Percentiles rank a stretch among this genome's conserved stretches.
These are phyloP conservation scores for Aspergillus alliaceus DNA, from an alignment of 2,329 filamentous ascomycete genomes.

Conservation along the genomic window DNA sequence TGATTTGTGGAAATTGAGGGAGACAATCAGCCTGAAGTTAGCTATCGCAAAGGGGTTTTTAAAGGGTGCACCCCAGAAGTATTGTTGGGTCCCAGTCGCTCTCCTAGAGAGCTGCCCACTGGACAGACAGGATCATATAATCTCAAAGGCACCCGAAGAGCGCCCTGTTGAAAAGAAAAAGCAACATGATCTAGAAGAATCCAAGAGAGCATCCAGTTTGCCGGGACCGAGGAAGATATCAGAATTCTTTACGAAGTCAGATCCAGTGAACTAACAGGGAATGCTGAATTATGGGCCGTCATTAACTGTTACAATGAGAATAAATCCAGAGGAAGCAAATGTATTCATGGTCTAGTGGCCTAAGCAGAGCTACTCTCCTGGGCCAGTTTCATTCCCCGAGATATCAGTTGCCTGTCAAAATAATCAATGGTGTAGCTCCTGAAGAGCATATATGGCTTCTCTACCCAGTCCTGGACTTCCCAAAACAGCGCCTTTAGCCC, in stretches of 20 bases:
- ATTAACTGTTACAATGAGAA: background rate
- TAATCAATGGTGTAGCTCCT: constrained; percentile 6
- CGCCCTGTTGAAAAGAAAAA: background rate
- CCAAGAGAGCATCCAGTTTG: background rate
- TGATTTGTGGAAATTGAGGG: constrained; percentile 63
- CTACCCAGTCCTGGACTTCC: constrained; percentile 4
- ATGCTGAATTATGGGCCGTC: background rate
- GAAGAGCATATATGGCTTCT: constrained; percentile 5
- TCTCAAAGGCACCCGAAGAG: background rate
- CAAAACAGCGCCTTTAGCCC: background rate
- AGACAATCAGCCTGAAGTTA: constrained; percentile 32
- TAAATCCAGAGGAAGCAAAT: no score
- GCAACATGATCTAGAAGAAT: background rate
- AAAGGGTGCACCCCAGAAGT: background rate
- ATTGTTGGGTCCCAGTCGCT: background rate
- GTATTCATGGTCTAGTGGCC: background rate
- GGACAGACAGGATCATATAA: background rate
- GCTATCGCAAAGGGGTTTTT: background rate
- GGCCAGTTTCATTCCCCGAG: constrained; percentile 23
- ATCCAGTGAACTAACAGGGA: background rate
- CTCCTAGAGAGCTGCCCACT: background rate
- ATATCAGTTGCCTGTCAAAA: constrained; percentile 3
- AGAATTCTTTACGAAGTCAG: background rate
- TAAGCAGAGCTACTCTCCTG: background rate
- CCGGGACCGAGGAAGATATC: background rate